Conservation (phyloP, 2,329 filamentous ascomycete genomes). For the Annulohypoxylon truncatum region DNA sequence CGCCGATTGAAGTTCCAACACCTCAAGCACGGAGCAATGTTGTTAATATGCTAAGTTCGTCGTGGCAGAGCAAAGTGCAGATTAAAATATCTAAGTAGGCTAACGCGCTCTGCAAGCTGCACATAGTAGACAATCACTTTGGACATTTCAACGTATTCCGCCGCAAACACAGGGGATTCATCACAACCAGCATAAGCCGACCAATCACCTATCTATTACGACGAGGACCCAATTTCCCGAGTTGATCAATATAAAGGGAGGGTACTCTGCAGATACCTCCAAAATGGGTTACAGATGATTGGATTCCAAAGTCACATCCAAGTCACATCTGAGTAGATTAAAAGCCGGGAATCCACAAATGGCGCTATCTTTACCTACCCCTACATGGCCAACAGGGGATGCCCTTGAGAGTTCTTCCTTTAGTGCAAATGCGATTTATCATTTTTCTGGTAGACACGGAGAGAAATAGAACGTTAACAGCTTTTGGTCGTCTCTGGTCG, state of each 20-base stretch:
- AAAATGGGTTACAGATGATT: background rate
- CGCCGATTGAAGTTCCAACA: conserved; percentile 24
- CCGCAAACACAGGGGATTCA: conserved; percentile 21
- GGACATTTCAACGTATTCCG: conserved; percentile 12
- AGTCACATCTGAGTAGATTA: conserved; percentile 36
- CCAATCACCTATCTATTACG: conserved; percentile 29
- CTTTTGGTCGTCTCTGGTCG: conserved; percentile 22
- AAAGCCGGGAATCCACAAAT: conserved; percentile 27
- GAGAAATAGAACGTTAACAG: conserved; percentile 20
- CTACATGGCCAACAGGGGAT: conserved; percentile 20
- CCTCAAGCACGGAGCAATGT: background rate
- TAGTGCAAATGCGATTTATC: conserved; percentile 26
- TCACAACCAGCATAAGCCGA: background rate
- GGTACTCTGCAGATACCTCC: conserved; percentile 26
- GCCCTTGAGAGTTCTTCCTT: conserved; percentile 17
- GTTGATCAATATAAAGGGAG: conserved; percentile 36
- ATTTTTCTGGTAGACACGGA: conserved; percentile 27
- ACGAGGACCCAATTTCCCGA: conserved; percentile 33
- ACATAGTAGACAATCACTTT: conserved; percentile 7
- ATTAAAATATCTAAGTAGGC: conserved; percentile 3
- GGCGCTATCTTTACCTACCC: conserved; percentile 33
- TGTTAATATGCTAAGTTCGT: conserved; percentile 11
- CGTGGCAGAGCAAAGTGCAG: conserved; percentile 10
- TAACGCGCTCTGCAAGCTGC: background rate
- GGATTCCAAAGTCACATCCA: conserved; percentile 20